Percentiles rank a stretch among this genome's conserved stretches.
Evolutionary conservation across 2,329 filamentous ascomycete species (phyloP).

Genomic region (Nothophoma quercina): DNA sequence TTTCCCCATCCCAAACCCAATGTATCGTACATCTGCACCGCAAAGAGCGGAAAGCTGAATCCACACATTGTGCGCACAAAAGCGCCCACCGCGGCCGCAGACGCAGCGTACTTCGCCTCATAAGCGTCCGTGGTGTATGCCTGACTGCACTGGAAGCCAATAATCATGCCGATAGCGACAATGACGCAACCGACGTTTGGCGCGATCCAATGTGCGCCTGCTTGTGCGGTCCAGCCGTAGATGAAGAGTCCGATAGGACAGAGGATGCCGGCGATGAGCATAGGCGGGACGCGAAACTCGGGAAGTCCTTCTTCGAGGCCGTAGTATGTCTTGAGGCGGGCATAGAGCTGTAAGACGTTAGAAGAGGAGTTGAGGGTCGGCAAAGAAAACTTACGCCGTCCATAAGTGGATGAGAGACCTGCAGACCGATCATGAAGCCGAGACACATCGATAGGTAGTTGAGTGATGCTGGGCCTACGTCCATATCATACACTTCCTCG

Average conservation of each 20-base stretch:
- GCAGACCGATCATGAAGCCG: slow-evolving; percentile 62
- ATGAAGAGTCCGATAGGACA: slow-evolving; percentile 57
- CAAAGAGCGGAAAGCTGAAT: slow-evolving; percentile 65
- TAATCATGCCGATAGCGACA: slow-evolving; percentile 58
- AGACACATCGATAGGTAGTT: slow-evolving; percentile 69
- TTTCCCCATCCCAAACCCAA: slow-evolving; percentile 68
- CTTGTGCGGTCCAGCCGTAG: slow-evolving; percentile 65
- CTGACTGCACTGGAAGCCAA: slow-evolving; percentile 64
- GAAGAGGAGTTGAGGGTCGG: not conserved
- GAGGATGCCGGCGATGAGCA: slow-evolving; percentile 63
- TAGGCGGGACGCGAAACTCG: slow-evolving; percentile 59
- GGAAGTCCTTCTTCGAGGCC: slow-evolving; percentile 43
- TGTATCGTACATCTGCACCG: slow-evolving; percentile 63
- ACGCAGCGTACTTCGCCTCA: slow-evolving; percentile 53
- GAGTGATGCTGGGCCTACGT: slow-evolving; percentile 64
- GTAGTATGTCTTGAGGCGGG: slow-evolving; percentile 32
- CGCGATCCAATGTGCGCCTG: slow-evolving; percentile 62
- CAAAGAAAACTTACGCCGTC: slow-evolving; percentile 43
- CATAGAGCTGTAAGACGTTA: slow-evolving; percentile 28
- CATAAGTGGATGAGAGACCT: slow-evolving; percentile 55
- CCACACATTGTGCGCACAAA: slow-evolving; percentile 64
- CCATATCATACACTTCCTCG: slow-evolving; percentile 62
- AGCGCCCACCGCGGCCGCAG: slow-evolving; percentile 67
- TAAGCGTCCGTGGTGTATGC: slow-evolving; percentile 72
- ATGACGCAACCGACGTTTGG: slow-evolving; percentile 61